These are phyloP conservation scores for Raddia guianensis DNA, from an alignment of 176 grass and related monocot species.

Conservation along the genomic window DNA sequence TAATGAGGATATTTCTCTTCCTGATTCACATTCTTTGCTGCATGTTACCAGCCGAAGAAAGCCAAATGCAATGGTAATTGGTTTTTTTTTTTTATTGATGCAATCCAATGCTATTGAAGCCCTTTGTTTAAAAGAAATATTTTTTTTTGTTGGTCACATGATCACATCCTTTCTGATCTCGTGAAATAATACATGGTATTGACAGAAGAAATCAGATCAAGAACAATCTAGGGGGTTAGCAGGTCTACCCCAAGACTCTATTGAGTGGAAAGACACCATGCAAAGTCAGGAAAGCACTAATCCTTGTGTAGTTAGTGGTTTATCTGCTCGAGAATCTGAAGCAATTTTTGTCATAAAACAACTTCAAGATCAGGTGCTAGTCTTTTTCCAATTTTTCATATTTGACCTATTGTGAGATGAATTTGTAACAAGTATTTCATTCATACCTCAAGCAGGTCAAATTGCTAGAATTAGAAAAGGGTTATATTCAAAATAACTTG, in stretches of 20 bases:
- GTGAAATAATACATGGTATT: conserved; percentile 19
- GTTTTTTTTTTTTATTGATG: conserved; percentile 26
- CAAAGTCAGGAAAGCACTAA: conserved; percentile 36
- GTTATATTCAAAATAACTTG: conserved; percentile 76
- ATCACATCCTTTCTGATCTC: conserved; percentile 14
- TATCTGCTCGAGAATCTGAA: conserved; percentile 82
- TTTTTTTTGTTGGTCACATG: conserved; percentile 9
- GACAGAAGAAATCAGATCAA: conserved; percentile 46
- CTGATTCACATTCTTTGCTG: conserved; percentile 69
- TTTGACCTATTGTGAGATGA: conserved; percentile 24
- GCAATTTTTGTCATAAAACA: conserved; percentile 91
- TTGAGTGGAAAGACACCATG: conserved; percentile 22
- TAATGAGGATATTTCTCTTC: conserved; percentile 57
- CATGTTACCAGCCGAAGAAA: conserved; percentile 89
- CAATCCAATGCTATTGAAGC: background rate
- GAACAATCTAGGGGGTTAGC: conserved; percentile 36
- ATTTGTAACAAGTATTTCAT: conserved; percentile 27
- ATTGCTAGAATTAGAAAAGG: conserved; percentile 80
- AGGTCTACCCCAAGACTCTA: conserved; percentile 31
- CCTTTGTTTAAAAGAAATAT: background rate
- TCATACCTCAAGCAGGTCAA: conserved; percentile 65
- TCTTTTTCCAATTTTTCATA: conserved; percentile 5
- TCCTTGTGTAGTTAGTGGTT: conserved; percentile 38
- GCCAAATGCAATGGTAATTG: conserved; percentile 46
- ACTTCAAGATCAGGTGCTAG: conserved; percentile 83